A percentile compares a stretch with the other conserved stretches of the same genome.
Evolutionary conservation across 768 basidiomycete species (phyloP).

Genomic region (Tylopilus felleus): DNA sequence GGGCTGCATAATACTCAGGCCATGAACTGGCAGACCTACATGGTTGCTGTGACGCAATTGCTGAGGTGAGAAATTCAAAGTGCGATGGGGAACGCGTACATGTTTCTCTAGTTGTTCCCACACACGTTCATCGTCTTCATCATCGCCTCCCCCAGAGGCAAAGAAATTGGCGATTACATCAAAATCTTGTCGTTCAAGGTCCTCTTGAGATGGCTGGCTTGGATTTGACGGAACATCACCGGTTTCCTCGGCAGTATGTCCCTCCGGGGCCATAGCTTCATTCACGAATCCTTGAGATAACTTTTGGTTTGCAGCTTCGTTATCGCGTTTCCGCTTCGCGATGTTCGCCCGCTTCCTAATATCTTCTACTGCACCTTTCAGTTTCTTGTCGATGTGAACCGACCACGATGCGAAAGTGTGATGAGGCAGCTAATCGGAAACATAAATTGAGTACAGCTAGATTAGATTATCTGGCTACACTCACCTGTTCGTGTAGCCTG

Average conservation of each 20-base stretch:
- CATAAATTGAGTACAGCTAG: background rate
- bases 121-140: conserved; percentile 44
- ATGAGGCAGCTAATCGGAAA: conserved; percentile 52
- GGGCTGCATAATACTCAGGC: conserved; percentile 49
- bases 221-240: background rate
- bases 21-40: conserved; percentile 44
- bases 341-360: conserved; percentile 51
- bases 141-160: conserved; percentile 47
- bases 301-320: background rate
- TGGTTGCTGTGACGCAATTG: conserved; percentile 29
- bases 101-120: conserved; percentile 48
- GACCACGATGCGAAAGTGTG: conserved; percentile 54
- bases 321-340: conserved; percentile 41
- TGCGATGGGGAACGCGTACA: conserved; percentile 33
- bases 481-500: conserved; percentile 47
- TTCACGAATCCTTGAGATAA: background rate
- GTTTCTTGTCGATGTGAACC: conserved; percentile 32
- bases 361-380: conserved; percentile 41
- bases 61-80: background rate
- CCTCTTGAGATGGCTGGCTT: conserved; percentile 5
- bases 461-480: background rate
- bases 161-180: conserved; percentile 54
- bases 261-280: conserved; percentile 2
- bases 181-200: conserved; percentile 41
- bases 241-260: background rate